These are phyloP conservation scores for Huntiella bhutanensis DNA, from an alignment of 2,329 filamentous ascomycete species.

Conservation along the genomic window DNA sequence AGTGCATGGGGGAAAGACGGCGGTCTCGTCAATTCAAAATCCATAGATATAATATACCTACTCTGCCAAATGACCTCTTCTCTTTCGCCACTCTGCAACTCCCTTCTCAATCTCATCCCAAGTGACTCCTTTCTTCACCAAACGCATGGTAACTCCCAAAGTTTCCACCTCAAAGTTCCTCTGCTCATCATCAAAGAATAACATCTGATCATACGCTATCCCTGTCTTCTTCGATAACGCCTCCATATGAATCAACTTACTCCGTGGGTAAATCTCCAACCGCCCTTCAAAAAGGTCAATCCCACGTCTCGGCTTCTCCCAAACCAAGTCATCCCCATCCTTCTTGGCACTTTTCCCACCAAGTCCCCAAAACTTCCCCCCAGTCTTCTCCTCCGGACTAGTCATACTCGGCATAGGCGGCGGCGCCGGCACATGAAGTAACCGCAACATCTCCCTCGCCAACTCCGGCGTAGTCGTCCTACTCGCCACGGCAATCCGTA, in stretches of 20 bases:
- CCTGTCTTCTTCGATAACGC: conserved; percentile 51
- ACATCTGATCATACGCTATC: conserved; percentile 61
- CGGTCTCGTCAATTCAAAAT: no score
- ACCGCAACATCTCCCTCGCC: conserved; percentile 60
- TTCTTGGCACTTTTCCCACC: conserved; percentile 14
- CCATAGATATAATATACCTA: neutral
- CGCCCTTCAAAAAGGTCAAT: conserved; percentile 42
- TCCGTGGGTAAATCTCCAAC: conserved; percentile 50
- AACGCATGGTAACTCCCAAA: conserved; percentile 66
- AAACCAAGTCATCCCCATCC: conserved; percentile 10
- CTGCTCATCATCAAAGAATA: conserved; percentile 90
- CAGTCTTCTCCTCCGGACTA: neutral
- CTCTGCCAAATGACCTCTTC: conserved; percentile 29
- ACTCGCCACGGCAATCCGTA: conserved; percentile 54
- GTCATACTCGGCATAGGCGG: conserved; percentile 13
- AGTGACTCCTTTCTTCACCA: conserved; percentile 63
- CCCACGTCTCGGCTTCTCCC: conserved; percentile 23
- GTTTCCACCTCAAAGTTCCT: conserved; percentile 65
- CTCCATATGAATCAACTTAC: conserved; percentile 73
- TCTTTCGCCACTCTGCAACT: conserved; percentile 61
- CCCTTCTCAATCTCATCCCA: conserved; percentile 62
- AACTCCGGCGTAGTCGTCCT: conserved; percentile 65
- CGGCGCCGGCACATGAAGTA: conserved; percentile 39
- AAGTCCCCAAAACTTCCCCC: conserved; percentile 3
- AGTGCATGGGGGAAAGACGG: neutral